phyloP scores from a whole-genome alignment of 2,329 filamentous ascomycete genomes.

The Colletotrichum lentis region DNA sequence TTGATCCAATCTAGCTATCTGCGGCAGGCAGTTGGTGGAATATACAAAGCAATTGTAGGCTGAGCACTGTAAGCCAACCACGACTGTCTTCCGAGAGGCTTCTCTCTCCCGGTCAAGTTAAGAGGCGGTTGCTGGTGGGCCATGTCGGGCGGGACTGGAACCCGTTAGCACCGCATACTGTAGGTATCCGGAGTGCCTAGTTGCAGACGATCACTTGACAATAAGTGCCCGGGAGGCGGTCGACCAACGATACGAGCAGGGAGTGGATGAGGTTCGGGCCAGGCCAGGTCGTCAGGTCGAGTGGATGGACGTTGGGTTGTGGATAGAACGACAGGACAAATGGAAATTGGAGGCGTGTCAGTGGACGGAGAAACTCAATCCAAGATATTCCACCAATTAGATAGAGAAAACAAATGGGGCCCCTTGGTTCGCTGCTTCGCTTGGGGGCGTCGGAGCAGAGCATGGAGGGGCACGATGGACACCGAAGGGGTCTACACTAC shows the following conservation, averaged over 20 bases:
- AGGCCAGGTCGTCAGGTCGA: neutral
- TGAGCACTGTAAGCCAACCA: neutral
- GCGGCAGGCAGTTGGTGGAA: constrained; percentile 16
- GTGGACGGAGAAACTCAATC: constrained; percentile 32
- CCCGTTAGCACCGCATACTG: neutral
- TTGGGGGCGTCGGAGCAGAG: constrained; percentile 10
- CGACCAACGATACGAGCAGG: neutral
- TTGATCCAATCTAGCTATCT: neutral
- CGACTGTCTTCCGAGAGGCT: neutral
- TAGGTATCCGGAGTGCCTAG: neutral
- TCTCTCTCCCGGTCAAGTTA: neutral
- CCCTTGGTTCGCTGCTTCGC: neutral
- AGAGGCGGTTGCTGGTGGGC: constrained; percentile 1
- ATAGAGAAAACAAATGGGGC: constrained; percentile 21
- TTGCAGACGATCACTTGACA: neutral
- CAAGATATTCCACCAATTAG: constrained; percentile 31
- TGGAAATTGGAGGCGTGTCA: constrained; percentile 15
- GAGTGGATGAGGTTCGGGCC: constrained; percentile 1
- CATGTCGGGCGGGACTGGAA: neutral
- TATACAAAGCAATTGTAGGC: neutral
- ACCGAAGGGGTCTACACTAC: constrained; percentile 2
- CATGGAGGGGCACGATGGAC: constrained; percentile 17
- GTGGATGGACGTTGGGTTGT: neutral
- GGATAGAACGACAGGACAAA: constrained; percentile 8
- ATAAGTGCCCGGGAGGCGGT: neutral